Percentiles rank a stretch among this genome's conserved stretches.
Conservation (phyloP, 23 red algal genomes). For the Cyanidioschyzon merolae region DNA sequence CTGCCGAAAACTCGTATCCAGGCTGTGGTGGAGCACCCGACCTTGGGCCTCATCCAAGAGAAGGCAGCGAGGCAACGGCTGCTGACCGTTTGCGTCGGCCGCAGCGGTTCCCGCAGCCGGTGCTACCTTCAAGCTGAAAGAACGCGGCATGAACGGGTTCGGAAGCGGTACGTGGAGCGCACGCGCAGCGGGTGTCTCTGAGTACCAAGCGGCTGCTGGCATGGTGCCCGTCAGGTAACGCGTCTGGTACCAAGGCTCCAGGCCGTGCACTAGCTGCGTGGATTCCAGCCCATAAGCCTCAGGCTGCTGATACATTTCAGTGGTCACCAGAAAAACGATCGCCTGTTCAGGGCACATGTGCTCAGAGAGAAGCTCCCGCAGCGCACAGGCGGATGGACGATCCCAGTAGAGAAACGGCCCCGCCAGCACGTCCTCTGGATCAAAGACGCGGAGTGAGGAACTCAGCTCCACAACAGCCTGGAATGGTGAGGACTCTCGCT, state of each 20-base stretch:
- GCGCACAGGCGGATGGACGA: background rate
- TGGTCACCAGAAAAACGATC: slow-evolving; percentile 23
- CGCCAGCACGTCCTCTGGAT: slow-evolving; percentile 36
- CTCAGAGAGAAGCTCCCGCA: background rate
- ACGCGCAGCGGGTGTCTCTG: background rate
- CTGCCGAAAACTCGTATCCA: slow-evolving; percentile 64
- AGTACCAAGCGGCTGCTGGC: background rate
- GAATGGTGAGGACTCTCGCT: slow-evolving; percentile 34
- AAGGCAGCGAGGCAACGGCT: background rate
- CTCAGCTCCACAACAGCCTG: slow-evolving; percentile 32
- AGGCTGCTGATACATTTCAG: background rate
- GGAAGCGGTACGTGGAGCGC: slow-evolving; percentile 36
- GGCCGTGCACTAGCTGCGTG: background rate
- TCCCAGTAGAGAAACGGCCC: slow-evolving; percentile 46
- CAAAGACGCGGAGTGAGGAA: slow-evolving; percentile 27
- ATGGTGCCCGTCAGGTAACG: background rate
- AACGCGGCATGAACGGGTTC: slow-evolving; percentile 72
- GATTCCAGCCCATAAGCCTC: background rate
- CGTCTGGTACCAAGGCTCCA: slow-evolving; percentile 83
- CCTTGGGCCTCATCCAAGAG: background rate
- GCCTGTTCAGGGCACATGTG: background rate
- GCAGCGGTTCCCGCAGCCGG: background rate
- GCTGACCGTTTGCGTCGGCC: background rate
- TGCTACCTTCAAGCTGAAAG: slow-evolving; percentile 48
- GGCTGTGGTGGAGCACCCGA: slow-evolving; percentile 33